These are phyloP conservation scores for Scheffersomyces quercinus DNA, from an alignment of 1,139 yeast genomes.

Conservation along the genomic window DNA sequence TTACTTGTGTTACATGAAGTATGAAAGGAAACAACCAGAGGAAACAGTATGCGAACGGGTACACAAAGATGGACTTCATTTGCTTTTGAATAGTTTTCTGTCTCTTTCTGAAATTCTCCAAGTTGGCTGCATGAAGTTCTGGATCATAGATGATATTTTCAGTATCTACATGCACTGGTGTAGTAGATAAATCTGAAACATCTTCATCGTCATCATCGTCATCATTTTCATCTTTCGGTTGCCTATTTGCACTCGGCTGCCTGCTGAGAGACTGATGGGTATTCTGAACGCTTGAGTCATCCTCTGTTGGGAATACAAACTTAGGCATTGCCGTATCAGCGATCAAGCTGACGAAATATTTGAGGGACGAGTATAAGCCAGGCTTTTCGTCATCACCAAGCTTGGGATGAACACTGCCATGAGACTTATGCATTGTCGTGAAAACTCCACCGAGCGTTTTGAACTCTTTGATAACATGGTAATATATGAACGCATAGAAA, in stretches of 20 bases:
- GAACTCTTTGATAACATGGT: conserved; percentile 67
- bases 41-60: conserved; percentile 78
- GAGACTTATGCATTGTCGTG: conserved; percentile 28
- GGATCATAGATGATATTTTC: conserved; percentile 24
- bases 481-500: conserved; percentile 71
- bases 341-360: conserved; percentile 26
- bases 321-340: conserved; percentile 30
- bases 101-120: conserved; percentile 58
- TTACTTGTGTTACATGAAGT: conserved; percentile 61
- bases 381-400: conserved; percentile 24
- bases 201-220: conserved; percentile 8
- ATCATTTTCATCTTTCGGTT: conserved; percentile 5
- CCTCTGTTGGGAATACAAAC: conserved; percentile 24
- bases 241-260: not conserved
- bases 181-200: conserved; percentile 5
- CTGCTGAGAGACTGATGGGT: not conserved
- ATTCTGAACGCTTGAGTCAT: not conserved
- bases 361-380: conserved; percentile 37
- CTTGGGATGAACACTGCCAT: conserved; percentile 7
- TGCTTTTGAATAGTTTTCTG: conserved; percentile 72
- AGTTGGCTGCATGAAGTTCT: conserved; percentile 59
- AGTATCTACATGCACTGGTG: conserved; percentile 15
- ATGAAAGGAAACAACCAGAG: conserved; percentile 83
- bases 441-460: conserved; percentile 51
- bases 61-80: conserved; percentile 76